phyloP scores from a whole-genome alignment of 768 basidiomycete genomes.

The Porpolomopsis calyptriformis region DNA sequence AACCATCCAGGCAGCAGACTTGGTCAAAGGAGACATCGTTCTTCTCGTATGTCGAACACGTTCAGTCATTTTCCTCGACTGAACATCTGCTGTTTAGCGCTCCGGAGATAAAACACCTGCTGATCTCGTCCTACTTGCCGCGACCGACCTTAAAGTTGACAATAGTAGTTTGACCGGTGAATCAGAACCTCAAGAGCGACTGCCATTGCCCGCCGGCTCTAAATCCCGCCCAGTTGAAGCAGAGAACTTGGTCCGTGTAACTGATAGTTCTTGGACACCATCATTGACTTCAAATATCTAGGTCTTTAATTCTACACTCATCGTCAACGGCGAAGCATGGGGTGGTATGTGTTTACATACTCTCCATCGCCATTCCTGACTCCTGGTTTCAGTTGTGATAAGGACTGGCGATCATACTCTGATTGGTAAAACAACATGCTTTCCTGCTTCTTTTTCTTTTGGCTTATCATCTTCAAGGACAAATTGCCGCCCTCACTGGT shows the following conservation, averaged over 20 bases:
- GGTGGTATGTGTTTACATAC: conserved; percentile 33
- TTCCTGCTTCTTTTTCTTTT: not conserved
- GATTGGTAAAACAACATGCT: conserved; percentile 32
- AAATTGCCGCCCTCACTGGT: conserved; percentile 59
- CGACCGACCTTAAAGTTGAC: conserved; percentile 58
- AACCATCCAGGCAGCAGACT: conserved; percentile 46
- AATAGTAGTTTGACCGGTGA: conserved; percentile 65
- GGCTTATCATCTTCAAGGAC: conserved; percentile 30
- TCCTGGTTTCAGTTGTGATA: conserved; percentile 38
- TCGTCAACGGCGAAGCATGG: conserved; percentile 66
- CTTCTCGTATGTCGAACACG: conserved; percentile 34
- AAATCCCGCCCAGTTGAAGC: conserved; percentile 46
- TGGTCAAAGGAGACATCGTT: conserved; percentile 61
- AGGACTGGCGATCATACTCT: conserved; percentile 58
- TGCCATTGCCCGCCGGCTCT: conserved; percentile 36
- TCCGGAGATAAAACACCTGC: conserved; percentile 65
- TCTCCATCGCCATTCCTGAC: not conserved
- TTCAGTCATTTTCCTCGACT: not conserved
- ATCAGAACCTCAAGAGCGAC: conserved; percentile 57
- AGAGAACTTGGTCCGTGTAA: conserved; percentile 42
- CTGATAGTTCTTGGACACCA: not conserved
- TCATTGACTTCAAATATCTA: conserved; percentile 16
- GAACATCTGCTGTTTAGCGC: conserved; percentile 28
- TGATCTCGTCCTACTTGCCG: conserved; percentile 48
- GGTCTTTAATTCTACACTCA: conserved; percentile 62